Evolutionary conservation across 495 filamentous ascomycete genomes (phyloP), one percentile per base, ranked within the genome.

Genomic region (Aspergillus bertholletiae): DNA sequence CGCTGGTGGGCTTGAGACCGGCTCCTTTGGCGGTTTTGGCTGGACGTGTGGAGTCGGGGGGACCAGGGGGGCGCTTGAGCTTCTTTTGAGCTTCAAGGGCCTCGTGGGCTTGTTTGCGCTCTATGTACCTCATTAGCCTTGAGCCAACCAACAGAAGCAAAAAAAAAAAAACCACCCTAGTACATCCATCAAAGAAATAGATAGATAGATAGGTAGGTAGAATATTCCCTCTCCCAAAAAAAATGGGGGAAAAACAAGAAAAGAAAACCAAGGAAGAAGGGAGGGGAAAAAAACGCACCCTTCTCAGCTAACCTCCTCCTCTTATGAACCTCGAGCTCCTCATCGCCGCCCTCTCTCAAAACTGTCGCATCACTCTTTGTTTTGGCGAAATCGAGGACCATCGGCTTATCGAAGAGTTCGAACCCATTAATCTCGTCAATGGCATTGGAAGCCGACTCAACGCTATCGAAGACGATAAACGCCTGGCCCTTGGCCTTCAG

Each of bases 401-500:
- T 96, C 2, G 90, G 87, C 74, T 96, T 96, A 22, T 88, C 91
- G 61, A 96, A 96, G 15, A 99, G 75, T 56, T 95, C 90, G 73
- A 99, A 97, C 15, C 91, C 92, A 62, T 97, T 88, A 59, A 96
- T 77, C 54, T 96, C 90, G 21, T 94, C 87, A 55, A 96, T 88
- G 15, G 94, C 94, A 40, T 84, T 79, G 54, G 81, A 76, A 7
- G 92, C 94, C 0, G 87, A 80, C 40, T 92, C 85, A 23, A 84
- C 74, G 48, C 76, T 84, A 59, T 96, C 92, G 70, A 91, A 97
- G 49, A 99, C 92, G 52, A 99, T 75, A 69, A 99, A 99, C 6
- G 94, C 94, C 73, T 99, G 94, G 41, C 94, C 94, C 70, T 95
- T 96, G 52, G 90, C 88, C 64, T 89, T 91, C 30, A 97, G 76